Percentiles rank a stretch among this genome's conserved stretches.
Conservation (phyloP, 306 rosid species). For the Elaeagnus macrophylla region DNA sequence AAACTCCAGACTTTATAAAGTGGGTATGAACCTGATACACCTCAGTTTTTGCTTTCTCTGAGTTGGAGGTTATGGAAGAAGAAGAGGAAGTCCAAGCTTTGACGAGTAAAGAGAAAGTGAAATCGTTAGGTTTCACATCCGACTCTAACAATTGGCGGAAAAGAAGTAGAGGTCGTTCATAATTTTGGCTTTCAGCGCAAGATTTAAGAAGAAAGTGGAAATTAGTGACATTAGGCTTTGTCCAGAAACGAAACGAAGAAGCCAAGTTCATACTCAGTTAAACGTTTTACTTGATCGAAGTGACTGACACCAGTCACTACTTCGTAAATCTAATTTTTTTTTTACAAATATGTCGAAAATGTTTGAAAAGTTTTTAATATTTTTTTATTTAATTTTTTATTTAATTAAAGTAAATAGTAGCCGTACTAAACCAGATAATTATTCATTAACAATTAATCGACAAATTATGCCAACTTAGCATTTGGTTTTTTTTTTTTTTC, state of each 20-base stretch:
- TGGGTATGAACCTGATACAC: slow-evolving; percentile 50
- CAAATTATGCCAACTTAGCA: too few relatives aligned
- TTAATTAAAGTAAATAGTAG: too few relatives aligned
- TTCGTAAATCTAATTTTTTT: too few relatives aligned
- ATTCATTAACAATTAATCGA: too few relatives aligned
- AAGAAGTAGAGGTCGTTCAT: slow-evolving; percentile 17
- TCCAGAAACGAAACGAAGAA: slow-evolving; percentile 16
- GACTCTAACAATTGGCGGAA: slow-evolving; percentile 37
- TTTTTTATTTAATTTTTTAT: too few relatives aligned
- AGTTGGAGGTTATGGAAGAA: slow-evolving; percentile 10
- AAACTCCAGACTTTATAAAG: slow-evolving; percentile 31
- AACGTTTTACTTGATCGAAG: too few relatives aligned
- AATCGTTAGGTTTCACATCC: slow-evolving; percentile 29
- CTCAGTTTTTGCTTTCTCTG: slow-evolving; percentile 18
- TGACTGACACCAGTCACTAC: too few relatives aligned
- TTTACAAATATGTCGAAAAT: too few relatives aligned
- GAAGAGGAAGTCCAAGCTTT: slow-evolving; percentile 37
- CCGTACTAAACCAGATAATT: too few relatives aligned
- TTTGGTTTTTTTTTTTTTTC: too few relatives aligned
- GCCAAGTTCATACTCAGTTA: slow-evolving; percentile 32
- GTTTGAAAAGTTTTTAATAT: too few relatives aligned
- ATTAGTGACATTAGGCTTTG: slow-evolving; percentile 23
- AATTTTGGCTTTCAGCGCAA: slow-evolving; percentile 17
- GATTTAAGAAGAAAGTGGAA: slow-evolving; percentile 41
- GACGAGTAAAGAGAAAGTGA: slow-evolving; percentile 52